phyloP scores from a whole-genome alignment of 257 asterid species.

The Lavandula angustifolia region DNA sequence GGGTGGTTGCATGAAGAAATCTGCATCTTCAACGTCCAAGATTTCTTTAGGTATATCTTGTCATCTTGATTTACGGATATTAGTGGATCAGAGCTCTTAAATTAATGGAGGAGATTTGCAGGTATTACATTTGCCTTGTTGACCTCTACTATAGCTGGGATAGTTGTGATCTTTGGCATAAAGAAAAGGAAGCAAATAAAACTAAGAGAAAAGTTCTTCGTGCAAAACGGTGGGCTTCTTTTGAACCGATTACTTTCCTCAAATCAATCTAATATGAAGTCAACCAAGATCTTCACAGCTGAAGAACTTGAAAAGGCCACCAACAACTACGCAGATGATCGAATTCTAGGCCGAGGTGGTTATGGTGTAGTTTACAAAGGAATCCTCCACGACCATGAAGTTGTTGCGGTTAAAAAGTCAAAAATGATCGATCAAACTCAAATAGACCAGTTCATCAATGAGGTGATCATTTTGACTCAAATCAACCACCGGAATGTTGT shows the following conservation, averaged over 20 bases:
- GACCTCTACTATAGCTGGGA: conserved; percentile 13
- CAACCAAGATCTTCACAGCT: conserved; percentile 39
- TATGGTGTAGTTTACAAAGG: conserved; percentile 60
- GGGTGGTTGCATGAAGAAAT: conserved; percentile 34
- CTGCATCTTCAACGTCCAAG: conserved; percentile 44
- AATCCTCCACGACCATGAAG: conserved; percentile 37
- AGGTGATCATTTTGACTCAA: conserved; percentile 59
- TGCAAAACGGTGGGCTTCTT: conserved; percentile 45
- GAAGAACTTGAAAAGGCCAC: conserved; percentile 49
- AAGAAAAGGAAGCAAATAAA: conserved; percentile 34
- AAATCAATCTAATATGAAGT: conserved; percentile 30
- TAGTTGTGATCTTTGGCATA: conserved; percentile 31
- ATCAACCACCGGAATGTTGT: conserved; percentile 62
- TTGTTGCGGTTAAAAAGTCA: conserved; percentile 59
- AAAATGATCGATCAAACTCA: conserved; percentile 48
- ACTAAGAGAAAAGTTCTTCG: conserved; percentile 43
- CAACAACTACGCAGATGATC: conserved; percentile 47
- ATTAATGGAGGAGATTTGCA: no score
- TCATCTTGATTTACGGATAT: neutral
- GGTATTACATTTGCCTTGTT: conserved; percentile 39
- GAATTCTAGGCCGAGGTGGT: conserved; percentile 59
- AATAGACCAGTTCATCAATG: conserved; percentile 70
- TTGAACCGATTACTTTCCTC: conserved; percentile 40
- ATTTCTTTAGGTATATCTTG: conserved; percentile 47
- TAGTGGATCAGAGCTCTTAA: neutral